phyloP scores from a whole-genome alignment of 805 yeast genomes.

The Sugiyamaella smithiae region DNA sequence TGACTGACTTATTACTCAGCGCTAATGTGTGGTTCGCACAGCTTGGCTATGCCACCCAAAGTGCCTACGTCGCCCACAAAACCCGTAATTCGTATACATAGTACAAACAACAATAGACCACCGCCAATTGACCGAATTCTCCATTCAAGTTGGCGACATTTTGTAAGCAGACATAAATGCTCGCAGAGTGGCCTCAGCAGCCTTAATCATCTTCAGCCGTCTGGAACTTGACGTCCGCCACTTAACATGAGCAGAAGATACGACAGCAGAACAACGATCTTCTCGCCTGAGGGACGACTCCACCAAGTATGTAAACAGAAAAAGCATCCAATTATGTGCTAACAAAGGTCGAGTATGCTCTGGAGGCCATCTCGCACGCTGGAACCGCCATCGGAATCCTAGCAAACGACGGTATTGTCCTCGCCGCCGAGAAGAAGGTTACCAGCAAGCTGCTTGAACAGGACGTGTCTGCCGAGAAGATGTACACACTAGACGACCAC shows the following conservation, averaged over 20 bases:
- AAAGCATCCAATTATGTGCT: neutral
- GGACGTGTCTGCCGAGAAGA: constrained; percentile 89
- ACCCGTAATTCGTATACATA: too few species aligned
- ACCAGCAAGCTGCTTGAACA: constrained; percentile 90
- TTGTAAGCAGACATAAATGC: too few species aligned
- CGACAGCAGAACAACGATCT: constrained; percentile 98
- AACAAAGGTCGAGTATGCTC: constrained; percentile 80
- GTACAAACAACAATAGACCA: too few species aligned
- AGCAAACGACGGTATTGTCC: constrained; percentile 81
- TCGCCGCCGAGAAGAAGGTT: constrained; percentile 95
- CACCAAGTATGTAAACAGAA: constrained; percentile 61
- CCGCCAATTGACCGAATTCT: too few species aligned
- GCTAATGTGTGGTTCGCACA: too few species aligned
- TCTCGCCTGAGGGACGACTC: constrained; percentile 97
- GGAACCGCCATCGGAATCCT: constrained; percentile 80
- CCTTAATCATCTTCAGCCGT: neutral
- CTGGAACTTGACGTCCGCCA: constrained; percentile 3
- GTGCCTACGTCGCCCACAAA: too few species aligned
- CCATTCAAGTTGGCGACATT: too few species aligned
- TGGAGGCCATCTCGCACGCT: constrained; percentile 83
- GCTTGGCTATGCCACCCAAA: too few species aligned
- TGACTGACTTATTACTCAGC: too few species aligned
- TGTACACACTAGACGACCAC: constrained; percentile 79
- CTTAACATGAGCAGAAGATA: constrained; percentile 64
- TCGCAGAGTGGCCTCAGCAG: too few species aligned